phyloP scores from a whole-genome alignment of 192 early-diverging fungal genomes.

The Umbelopsis sp. region DNA sequence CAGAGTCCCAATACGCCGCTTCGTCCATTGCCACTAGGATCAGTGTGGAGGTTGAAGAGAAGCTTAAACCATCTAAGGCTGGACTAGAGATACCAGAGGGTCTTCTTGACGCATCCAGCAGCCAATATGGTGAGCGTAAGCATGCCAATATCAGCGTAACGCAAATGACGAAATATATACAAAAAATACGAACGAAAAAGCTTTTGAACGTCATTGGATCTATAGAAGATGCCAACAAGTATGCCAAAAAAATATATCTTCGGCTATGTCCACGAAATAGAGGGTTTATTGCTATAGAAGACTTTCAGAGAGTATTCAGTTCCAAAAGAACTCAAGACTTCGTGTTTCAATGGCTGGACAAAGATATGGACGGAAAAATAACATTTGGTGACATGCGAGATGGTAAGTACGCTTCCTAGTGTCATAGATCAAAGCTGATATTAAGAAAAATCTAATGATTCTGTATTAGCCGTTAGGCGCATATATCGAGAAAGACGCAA shows the following conservation, averaged over 20 bases:
- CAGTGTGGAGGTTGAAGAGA: constrained; percentile 5
- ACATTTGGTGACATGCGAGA: constrained; percentile 4
- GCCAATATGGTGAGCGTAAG: constrained; percentile 5
- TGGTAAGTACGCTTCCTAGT: background rate
- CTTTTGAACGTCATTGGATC: constrained; percentile 11
- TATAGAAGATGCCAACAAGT: constrained; percentile 17
- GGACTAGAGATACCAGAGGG: background rate
- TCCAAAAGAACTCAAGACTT: constrained; percentile 8
- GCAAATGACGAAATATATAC: constrained; percentile 12
- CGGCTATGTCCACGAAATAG: background rate
- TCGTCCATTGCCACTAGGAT: constrained; percentile 1
- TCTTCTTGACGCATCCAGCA: background rate
- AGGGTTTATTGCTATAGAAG: background rate
- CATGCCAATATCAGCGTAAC: background rate
- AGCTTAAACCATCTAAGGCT: background rate
- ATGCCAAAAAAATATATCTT: constrained; percentile 10
- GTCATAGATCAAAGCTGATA: background rate
- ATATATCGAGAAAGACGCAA: constrained; percentile 4
- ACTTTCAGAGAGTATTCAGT: constrained; percentile 9
- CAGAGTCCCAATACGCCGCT: background rate
- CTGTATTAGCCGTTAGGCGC: background rate
- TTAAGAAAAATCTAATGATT: background rate
- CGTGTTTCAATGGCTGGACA: background rate
- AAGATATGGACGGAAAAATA: constrained; percentile 11
- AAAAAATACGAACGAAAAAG: constrained; percentile 4